Base-by-base conservation (phyloP, 129 eudicot genomes). In the Chrysanthemum lavandulifolium region DNA sequence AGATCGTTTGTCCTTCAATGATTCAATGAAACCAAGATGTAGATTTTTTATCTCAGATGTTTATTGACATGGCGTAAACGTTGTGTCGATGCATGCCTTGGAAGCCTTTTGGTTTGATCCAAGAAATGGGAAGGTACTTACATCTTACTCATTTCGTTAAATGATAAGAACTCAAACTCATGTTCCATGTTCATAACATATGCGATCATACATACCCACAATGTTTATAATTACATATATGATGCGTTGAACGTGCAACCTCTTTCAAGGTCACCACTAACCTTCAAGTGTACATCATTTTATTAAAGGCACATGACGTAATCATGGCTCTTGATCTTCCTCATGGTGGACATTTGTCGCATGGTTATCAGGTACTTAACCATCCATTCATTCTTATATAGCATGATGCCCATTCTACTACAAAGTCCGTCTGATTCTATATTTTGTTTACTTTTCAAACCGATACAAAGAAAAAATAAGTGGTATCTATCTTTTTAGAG, bases 321-420 rank as follows among this genome's bases (percentile, higher is more conserved):
- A 95, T 95, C 82, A 95, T 95, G 99, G 99, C 97, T 7, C 99
- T 95, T 72, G 99, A 95, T 90, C 99, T 95, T 81, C 99, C 99
- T 59, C 99, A 95, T 74, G 99, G 97, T 86, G 99, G 97, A 1
- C 97, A 95, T 88, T 87, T 95, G 81, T 90, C 91, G 27, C 99
- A 90, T 33, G 99, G 99, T 70, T 94, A 90, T 80, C 99, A 94
- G 97, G 99, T 94, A 73, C 52, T 53, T 58, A 52, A 53, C 16
- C 23, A 48, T 65, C 61, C 45, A 4, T 77, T 8, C 60, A 3
- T 19, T 31, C 45, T 52, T 14, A 36, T 61, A 13, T 52, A 49
- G 15, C 29, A 36, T 50, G 6, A 65, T 60, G 61, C 51, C 18
- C 65, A 54, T 48, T 31, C 9, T 68, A n/a, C 45, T 56, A 2